Evolutionary conservation across 1,284 basidiomycete genomes (phyloP), one percentile per base, ranked within the genome.

Genomic region (Trametes pubescens): DNA sequence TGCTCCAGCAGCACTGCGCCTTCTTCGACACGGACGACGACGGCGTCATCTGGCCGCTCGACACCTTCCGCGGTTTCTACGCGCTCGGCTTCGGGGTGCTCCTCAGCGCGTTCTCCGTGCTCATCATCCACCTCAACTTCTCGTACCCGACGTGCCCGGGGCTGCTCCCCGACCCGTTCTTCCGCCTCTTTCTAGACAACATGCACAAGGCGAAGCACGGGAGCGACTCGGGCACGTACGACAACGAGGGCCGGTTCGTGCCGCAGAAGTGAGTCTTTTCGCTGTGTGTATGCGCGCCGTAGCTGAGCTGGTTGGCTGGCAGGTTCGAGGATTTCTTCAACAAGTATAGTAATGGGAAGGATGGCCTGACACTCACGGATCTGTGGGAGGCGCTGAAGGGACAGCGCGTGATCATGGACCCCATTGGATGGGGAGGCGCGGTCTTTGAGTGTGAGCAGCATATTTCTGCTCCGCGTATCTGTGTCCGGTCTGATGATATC

Each of bases 121-220:
- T 76, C 65, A 71, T 82, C 59, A 74, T 84, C 49, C 81, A 85
- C 71, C 57, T 56, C 48, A 66, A 73, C 35, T 67, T 82, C 65
- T 78, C 81, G 48, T 77, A 78, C 59, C 74, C 76, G 24, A 80
- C 80, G 6, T 40, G 74, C 24, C 67, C 72, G 13, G 54, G 56
- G 16, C 57, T 46, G 14, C 35, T 74, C 4, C 80, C 79, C 0
- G 83, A 85, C 61, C 83, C 81, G 0, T 77, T 80, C 65, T 77
- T 81, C 65, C 76, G 83, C 35, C 76, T 84, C 65, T 78, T 77
- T 61, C 56, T 82, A 35, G 69, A 66, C 57, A 78, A 77, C 65
- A 79, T 84, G 49, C 80, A 82, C 53, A 73, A 77, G 18, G 72
- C 71, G 69, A 85, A 84, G 72, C 83, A 84, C 59, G 83, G 83